Conservation (phyloP, 805 yeast species). For the Wickerhamiella cacticola region DNA sequence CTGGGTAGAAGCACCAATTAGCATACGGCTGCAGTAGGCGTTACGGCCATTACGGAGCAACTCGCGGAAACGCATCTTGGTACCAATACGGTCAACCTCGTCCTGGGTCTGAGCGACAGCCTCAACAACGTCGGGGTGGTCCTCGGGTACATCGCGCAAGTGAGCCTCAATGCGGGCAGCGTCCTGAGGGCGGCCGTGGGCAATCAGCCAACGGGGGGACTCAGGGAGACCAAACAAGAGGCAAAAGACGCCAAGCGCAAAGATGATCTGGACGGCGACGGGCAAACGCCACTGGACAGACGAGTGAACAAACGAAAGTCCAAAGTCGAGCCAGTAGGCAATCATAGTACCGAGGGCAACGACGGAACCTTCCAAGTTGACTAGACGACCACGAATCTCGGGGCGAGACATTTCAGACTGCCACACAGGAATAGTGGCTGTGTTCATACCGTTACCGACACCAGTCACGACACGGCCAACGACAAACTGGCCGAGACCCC, state of each 20-base stretch:
- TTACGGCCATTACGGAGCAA: slow-evolving; percentile 22
- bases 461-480: slow-evolving; percentile 64
- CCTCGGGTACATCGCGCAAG: slow-evolving; percentile 26
- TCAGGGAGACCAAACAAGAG: slow-evolving; percentile 58
- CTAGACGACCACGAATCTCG: slow-evolving; percentile 53
- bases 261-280: slow-evolving; percentile 56
- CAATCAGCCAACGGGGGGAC: slow-evolving; percentile 73
- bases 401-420: slow-evolving; percentile 65
- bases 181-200: slow-evolving; percentile 43
- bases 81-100: slow-evolving; percentile 20
- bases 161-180: slow-evolving; percentile 39
- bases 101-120: slow-evolving; percentile 18
- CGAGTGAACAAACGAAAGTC: slow-evolving; percentile 43
- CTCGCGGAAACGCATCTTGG: slow-evolving; percentile 19
- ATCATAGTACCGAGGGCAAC: slow-evolving; percentile 63
- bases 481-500: slow-evolving; percentile 54
- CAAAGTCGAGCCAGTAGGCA: slow-evolving; percentile 68
- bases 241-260: slow-evolving; percentile 44
- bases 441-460: slow-evolving; percentile 62
- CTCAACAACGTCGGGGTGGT: slow-evolving; percentile 17
- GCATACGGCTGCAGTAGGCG: slow-evolving; percentile 21
- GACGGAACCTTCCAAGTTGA: slow-evolving; percentile 57
- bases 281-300: slow-evolving; percentile 64
- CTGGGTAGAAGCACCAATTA: slow-evolving; percentile 51
- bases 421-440: slow-evolving; percentile 75